Evolutionary conservation across 768 basidiomycete genomes (phyloP).

Genomic region (Trichaptum fuscoviolaceum): DNA sequence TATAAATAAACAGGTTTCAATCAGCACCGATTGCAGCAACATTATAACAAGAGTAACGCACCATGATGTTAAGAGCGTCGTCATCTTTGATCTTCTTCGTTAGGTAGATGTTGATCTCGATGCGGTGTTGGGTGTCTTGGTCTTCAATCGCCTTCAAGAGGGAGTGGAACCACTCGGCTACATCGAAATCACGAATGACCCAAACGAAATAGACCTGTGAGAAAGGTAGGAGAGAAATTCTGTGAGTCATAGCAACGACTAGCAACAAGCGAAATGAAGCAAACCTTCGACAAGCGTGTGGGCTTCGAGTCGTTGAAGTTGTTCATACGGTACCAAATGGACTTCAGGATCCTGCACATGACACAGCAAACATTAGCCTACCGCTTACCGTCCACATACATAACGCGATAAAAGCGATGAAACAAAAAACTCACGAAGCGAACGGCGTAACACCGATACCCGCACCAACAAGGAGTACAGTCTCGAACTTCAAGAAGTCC

Average conservation of each 20-base stretch:
- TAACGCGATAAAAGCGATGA: conserved; percentile 11
- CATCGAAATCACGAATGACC: conserved; percentile 92
- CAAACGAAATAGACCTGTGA: conserved; percentile 79
- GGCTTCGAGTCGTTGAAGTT: conserved; percentile 68
- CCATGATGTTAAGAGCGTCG: conserved; percentile 91
- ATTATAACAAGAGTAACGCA: conserved; percentile 24
- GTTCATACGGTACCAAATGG: conserved; percentile 97
- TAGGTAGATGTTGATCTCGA: conserved; percentile 93
- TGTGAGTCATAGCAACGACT: neutral
- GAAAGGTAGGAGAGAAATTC: neutral
- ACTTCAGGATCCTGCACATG: conserved; percentile 66
- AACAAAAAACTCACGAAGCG: conserved; percentile 64
- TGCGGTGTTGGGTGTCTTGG: conserved; percentile 78
- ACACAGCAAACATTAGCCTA: neutral
- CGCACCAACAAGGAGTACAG: conserved; percentile 83
- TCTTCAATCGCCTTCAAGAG: conserved; percentile 90
- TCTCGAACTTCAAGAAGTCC: conserved; percentile 87
- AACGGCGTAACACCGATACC: conserved; percentile 98
- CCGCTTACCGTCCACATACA: neutral
- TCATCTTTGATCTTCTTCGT: conserved; percentile 89
- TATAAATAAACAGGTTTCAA: neutral
- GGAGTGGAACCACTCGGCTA: conserved; percentile 92
- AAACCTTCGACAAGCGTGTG: conserved; percentile 80
- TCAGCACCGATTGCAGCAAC: neutral
- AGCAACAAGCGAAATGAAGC: conserved; percentile 12